A percentile compares a stretch with the other conserved stretches of the same genome.
phyloP scores from a whole-genome alignment of 768 basidiomycete genomes.

The Lactarius pseudohatsudake region DNA sequence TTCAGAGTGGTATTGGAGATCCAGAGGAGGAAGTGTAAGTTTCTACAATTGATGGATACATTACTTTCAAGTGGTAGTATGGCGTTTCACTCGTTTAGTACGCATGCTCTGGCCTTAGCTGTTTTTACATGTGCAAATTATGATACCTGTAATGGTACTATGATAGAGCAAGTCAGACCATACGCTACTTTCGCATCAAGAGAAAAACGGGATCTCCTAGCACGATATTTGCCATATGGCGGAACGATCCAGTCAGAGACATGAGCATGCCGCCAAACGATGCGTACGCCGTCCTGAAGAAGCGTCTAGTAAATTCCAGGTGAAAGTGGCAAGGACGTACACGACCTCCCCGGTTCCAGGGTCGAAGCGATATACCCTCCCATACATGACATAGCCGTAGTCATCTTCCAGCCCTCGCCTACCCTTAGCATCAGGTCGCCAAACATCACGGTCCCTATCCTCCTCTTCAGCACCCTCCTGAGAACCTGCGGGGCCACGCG shows the following conservation, averaged over 20 bases:
- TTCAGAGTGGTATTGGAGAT: constrained; percentile 87
- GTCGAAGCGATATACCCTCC: constrained; percentile 98
- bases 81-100: background rate
- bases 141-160: background rate
- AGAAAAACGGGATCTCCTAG: constrained; percentile 92
- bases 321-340: constrained; percentile 48
- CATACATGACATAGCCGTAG: constrained; percentile 99
- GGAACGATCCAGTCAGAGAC: constrained; percentile 88
- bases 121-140: background rate
- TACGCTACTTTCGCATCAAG: constrained; percentile 61
- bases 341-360: constrained; percentile 80
- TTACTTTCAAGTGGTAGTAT: background rate
- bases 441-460: constrained; percentile 75
- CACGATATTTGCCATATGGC: constrained; percentile 89
- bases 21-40: constrained; percentile 79
- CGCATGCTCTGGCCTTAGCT: background rate
- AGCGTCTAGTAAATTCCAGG: constrained; percentile 23
- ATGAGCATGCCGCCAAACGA: constrained; percentile 96
- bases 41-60: constrained; percentile 1
- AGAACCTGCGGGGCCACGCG: constrained; percentile 50
- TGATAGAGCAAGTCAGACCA: background rate
- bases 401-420: constrained; percentile 85
- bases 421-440: constrained; percentile 84
- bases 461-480: constrained; percentile 56
- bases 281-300: constrained; percentile 82